Percentiles rank a stretch among this genome's conserved stretches.
These are phyloP conservation scores for Epichloe amarillans DNA, from an alignment of 2,329 filamentous ascomycete genomes.

Conservation along the genomic window DNA sequence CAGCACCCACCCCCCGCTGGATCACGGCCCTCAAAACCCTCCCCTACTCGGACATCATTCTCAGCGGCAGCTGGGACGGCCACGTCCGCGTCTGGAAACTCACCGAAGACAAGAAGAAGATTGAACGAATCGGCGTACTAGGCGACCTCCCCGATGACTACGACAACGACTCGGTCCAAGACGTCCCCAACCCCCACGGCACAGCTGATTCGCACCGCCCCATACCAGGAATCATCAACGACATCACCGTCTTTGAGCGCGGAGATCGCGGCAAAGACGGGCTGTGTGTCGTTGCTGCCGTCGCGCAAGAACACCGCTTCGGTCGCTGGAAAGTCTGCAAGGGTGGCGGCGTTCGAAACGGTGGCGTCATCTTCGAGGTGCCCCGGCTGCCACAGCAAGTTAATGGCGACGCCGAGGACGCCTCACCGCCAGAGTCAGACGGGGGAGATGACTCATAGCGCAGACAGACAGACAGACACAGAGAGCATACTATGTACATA, in stretches of 20 bases:
- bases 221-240: conserved; percentile 73
- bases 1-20: conserved; percentile 58
- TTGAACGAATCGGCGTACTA: conserved; percentile 60
- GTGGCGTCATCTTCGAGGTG: conserved; percentile 79
- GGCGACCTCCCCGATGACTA: conserved; percentile 26
- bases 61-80: conserved; percentile 88
- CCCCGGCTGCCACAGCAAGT: conserved; percentile 29
- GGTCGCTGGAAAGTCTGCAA: conserved; percentile 62
- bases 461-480: too few relatives aligned
- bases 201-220: conserved; percentile 7
- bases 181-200: conserved; percentile 8
- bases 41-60: conserved; percentile 78
- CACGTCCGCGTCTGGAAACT: conserved; percentile 75
- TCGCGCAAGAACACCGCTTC: conserved; percentile 75
- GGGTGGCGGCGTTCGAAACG: conserved; percentile 54
- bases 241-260: conserved; percentile 74
- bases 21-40: conserved; percentile 81
- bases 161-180: conserved; percentile 13
- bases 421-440: conserved; percentile 6
- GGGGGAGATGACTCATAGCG: conserved; percentile 12
- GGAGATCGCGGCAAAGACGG: conserved; percentile 65
- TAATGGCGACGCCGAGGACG: conserved; percentile 20
- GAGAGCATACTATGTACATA: background rate
- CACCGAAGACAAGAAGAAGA: conserved; percentile 64
- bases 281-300: conserved; percentile 70